These are phyloP conservation scores for Cladochytrium replicatum DNA, from an alignment of 192 early-diverging fungal genomes.

Conservation along the genomic window DNA sequence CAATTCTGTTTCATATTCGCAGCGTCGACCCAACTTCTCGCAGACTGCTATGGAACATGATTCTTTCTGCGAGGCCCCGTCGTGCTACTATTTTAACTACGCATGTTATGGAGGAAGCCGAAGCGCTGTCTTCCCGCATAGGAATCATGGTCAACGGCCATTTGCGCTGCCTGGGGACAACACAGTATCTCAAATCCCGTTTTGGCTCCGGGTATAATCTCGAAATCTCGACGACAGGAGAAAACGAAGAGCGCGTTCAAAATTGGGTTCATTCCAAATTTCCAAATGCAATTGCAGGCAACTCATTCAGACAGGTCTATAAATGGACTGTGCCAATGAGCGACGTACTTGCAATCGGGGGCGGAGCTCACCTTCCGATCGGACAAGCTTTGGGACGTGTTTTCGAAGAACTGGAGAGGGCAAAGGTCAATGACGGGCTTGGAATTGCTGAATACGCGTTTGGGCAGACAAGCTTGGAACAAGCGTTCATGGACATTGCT, in stretches of 20 bases:
- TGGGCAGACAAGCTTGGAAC: constrained; percentile 48
- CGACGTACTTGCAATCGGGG: not conserved
- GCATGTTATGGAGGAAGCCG: constrained; percentile 31
- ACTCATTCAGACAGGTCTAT: constrained; percentile 4
- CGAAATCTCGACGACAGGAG: not conserved
- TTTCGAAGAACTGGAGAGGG: constrained; percentile 36
- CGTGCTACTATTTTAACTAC: constrained; percentile 23
- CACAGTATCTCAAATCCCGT: constrained; percentile 15
- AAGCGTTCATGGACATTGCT: constrained; percentile 56
- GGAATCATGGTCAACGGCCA: constrained; percentile 23
- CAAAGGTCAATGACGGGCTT: constrained; percentile 2
- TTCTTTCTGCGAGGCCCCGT: not conserved
- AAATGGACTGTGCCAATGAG: constrained; percentile 9
- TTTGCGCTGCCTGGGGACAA: constrained; percentile 6
- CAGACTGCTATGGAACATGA: constrained; percentile 20
- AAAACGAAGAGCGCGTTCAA: not conserved
- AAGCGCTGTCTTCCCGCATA: constrained; percentile 14
- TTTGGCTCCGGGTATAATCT: constrained; percentile 7
- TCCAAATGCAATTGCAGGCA: constrained; percentile 10
- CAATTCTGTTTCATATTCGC: not conserved
- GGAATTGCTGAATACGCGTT: constrained; percentile 46
- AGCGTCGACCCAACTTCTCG: constrained; percentile 21
- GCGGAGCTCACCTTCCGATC: not conserved
- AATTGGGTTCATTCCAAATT: constrained; percentile 2
- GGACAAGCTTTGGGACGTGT: constrained; percentile 23